phyloP scores from a whole-genome alignment of 768 basidiomycete genomes.

The Boletus rex-veris region DNA sequence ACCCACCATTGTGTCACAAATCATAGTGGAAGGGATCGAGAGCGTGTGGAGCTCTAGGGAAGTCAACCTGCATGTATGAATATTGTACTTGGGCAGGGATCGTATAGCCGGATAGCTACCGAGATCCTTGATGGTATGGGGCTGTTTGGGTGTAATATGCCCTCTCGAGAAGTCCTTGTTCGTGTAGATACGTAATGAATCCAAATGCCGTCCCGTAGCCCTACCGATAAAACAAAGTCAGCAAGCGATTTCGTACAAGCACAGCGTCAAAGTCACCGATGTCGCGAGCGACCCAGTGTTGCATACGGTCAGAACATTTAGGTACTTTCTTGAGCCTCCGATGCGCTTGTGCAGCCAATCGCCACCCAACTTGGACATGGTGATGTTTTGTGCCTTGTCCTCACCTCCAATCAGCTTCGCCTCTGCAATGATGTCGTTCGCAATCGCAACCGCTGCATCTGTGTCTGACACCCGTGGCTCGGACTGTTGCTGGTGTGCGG shows the following conservation, averaged over 20 bases:
- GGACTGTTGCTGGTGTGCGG: slow-evolving; percentile 13
- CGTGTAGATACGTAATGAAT: slow-evolving; percentile 85
- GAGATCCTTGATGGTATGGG: slow-evolving; percentile 91
- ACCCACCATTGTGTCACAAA: slow-evolving; percentile 97
- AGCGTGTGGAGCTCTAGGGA: slow-evolving; percentile 85
- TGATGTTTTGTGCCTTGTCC: slow-evolving; percentile 81
- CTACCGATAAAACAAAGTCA: slow-evolving; percentile 38
- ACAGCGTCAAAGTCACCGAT: slow-evolving; percentile 47
- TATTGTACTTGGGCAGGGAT: background rate
- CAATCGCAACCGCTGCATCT: slow-evolving; percentile 45
- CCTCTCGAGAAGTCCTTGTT: slow-evolving; percentile 67
- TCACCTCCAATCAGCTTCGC: slow-evolving; percentile 76
- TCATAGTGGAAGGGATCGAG: slow-evolving; percentile 84
- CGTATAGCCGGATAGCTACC: slow-evolving; percentile 36
- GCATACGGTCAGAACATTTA: slow-evolving; percentile 91
- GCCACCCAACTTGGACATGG: slow-evolving; percentile 82
- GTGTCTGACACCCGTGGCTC: slow-evolving; percentile 15
- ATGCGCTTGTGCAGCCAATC: slow-evolving; percentile 67
- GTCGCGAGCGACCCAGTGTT: slow-evolving; percentile 97
- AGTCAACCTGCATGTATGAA: slow-evolving; percentile 57
- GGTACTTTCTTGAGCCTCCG: slow-evolving; percentile 37
- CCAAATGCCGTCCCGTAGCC: slow-evolving; percentile 96
- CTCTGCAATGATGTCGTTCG: slow-evolving; percentile 62
- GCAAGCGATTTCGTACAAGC: slow-evolving; percentile 1
- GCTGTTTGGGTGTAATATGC: slow-evolving; percentile 94